These are phyloP conservation scores for Acaromyces ingoldii DNA, from an alignment of 1,284 basidiomycete genomes.

Conservation along the genomic window DNA sequence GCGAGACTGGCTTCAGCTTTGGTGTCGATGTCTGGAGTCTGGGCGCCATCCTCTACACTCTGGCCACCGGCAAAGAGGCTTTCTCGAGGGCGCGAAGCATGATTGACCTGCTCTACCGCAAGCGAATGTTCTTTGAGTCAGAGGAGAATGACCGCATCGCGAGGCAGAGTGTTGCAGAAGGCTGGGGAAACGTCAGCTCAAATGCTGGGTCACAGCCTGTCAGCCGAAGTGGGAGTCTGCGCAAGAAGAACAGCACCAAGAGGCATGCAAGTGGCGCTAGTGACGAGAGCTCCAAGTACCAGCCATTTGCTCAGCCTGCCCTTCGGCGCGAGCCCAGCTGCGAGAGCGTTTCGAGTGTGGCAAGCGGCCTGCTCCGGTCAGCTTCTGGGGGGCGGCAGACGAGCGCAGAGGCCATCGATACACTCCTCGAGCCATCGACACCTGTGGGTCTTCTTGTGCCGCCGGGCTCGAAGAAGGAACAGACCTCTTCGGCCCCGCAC, in stretches of 20 bases:
- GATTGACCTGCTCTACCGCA: conserved; percentile 46
- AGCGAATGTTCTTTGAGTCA: conserved; percentile 39
- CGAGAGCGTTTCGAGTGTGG: conserved; percentile 38
- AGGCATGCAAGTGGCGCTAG: neutral
- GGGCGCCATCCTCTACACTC: conserved; percentile 45
- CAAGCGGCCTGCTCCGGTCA: conserved; percentile 12
- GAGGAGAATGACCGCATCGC: conserved; percentile 44
- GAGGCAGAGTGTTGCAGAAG: conserved; percentile 25
- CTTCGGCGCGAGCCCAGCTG: conserved; percentile 24
- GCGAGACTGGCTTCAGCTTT: conserved; percentile 23
- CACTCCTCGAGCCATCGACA: conserved; percentile 27
- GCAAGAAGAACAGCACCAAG: conserved; percentile 16
- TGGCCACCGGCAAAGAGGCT: conserved; percentile 43
- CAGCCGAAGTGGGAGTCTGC: conserved; percentile 25
- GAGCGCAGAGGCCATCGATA: conserved; percentile 10
- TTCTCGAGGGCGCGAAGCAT: conserved; percentile 37
- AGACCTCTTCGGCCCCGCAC: neutral
- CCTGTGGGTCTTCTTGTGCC: conserved; percentile 1
- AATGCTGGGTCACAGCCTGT: conserved; percentile 18
- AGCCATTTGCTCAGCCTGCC: conserved; percentile 1
- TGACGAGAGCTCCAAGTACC: neutral
- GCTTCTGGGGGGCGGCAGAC: neutral
- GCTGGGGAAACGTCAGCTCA: conserved; percentile 9
- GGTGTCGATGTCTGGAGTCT: conserved; percentile 45
- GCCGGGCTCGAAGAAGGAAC: neutral